A percentile compares a stretch with the other conserved stretches of the same genome.
These are phyloP conservation scores for Cladosporium sp. DNA, from an alignment of 2,329 filamentous ascomycete genomes.

Conservation along the genomic window DNA sequence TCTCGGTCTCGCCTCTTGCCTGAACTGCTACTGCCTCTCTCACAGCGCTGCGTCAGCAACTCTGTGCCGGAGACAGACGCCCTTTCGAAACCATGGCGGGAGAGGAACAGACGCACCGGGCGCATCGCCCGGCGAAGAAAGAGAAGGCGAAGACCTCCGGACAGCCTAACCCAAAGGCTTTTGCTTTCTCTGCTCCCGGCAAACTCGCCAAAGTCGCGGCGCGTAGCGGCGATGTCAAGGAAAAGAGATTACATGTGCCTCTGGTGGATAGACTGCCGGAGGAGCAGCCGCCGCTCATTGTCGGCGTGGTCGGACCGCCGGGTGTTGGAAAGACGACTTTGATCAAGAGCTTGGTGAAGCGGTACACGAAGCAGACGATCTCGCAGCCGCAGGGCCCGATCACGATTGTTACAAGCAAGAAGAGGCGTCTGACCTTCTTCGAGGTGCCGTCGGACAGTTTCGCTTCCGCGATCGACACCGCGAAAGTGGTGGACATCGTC, in stretches of 20 bases:
- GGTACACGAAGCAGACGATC: slow-evolving; percentile 93
- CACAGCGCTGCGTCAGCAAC: background rate
- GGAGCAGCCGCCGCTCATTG: slow-evolving; percentile 87
- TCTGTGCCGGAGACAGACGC: background rate
- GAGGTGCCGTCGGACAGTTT: slow-evolving; percentile 93
- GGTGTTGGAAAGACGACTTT: slow-evolving; percentile 93
- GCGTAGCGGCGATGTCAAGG: slow-evolving; percentile 75
- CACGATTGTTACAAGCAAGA: slow-evolving; percentile 94
- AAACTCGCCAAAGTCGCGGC: slow-evolving; percentile 69
- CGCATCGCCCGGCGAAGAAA: slow-evolving; percentile 72
- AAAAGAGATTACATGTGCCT: slow-evolving; percentile 92
- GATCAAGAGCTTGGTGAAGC: slow-evolving; percentile 85
- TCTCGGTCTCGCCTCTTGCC: slow-evolving; percentile 19
- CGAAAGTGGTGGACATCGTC: slow-evolving; percentile 96
- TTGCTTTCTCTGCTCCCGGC: slow-evolving; percentile 75
- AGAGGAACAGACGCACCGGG: slow-evolving; percentile 68
- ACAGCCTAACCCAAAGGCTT: slow-evolving; percentile 84
- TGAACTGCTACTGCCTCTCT: background rate
- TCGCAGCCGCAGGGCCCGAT: slow-evolving; percentile 85
- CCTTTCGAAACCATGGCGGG: slow-evolving; percentile 23
- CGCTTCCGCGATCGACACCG: slow-evolving; percentile 92
- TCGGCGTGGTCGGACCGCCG: slow-evolving; percentile 89
- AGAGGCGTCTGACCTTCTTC: slow-evolving; percentile 87
- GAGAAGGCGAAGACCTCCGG: slow-evolving; percentile 53
- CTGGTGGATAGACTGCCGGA: slow-evolving; percentile 93